phyloP scores from a whole-genome alignment of 202 grass and related monocot genomes.

The Musa balbisiana region DNA sequence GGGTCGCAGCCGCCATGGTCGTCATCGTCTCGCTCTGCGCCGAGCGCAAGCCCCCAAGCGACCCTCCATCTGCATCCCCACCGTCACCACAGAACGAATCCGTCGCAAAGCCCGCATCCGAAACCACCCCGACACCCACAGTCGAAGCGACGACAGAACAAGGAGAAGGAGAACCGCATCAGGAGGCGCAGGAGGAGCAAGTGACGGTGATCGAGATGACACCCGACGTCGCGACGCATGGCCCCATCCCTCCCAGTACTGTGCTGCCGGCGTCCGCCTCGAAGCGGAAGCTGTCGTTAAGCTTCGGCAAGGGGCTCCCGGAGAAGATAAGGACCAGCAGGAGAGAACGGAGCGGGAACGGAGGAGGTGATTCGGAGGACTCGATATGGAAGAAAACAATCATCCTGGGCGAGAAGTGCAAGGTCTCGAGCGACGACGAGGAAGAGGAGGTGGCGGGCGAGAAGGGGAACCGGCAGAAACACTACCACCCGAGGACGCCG shows the following conservation, averaged over 20 bases:
- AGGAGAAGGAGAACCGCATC: not conserved
- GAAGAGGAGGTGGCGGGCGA: constrained; percentile 20
- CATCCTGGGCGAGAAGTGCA: constrained; percentile 66
- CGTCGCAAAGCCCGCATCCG: not conserved
- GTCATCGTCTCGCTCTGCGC: constrained; percentile 43
- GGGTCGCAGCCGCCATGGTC: constrained; percentile 26
- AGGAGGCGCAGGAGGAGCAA: not conserved
- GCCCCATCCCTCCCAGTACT: constrained; percentile 41
- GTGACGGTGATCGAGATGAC: constrained; percentile 6
- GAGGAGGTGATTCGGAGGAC: constrained; percentile 21
- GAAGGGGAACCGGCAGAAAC: constrained; percentile 25
- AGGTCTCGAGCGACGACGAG: constrained; percentile 34
- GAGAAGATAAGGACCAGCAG: constrained; percentile 22
- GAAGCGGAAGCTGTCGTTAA: constrained; percentile 39
- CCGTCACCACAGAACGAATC: not conserved
- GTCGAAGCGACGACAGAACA: constrained; percentile 17
- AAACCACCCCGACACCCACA: constrained; percentile 25
- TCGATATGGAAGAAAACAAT: constrained; percentile 73
- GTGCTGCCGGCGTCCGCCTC: constrained; percentile 1
- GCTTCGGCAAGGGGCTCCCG: constrained; percentile 32
- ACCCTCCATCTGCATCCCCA: too few relatives aligned
- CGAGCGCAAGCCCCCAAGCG: constrained; percentile 16
- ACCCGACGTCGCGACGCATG: constrained; percentile 51
- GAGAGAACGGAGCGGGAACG: constrained; percentile 18
- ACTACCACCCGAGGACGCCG: constrained; percentile 52